A percentile compares a stretch with the other conserved stretches of the same genome.
Conservation (phyloP, 129 eudicot species). For the Scalesia atractyloides region DNA sequence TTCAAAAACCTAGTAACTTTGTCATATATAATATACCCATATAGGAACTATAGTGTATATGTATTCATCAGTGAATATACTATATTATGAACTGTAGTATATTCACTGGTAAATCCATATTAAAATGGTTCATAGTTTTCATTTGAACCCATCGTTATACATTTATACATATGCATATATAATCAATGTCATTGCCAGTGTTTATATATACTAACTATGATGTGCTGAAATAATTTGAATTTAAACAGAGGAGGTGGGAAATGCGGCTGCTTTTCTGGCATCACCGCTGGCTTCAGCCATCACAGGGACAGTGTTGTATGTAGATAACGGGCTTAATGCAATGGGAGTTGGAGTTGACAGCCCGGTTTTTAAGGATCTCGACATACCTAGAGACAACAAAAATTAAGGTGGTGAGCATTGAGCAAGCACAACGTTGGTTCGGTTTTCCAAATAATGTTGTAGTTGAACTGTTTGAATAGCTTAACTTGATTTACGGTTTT, state of each 20-base stretch:
- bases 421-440: slow-evolving; percentile 3
- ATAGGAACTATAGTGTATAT: no score
- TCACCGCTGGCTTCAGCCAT: slow-evolving; percentile 8
- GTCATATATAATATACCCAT: background rate
- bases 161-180: no score
- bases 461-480: background rate
- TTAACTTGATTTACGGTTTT: background rate
- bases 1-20: background rate
- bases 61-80: no score
- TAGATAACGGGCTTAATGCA: slow-evolving; percentile 5
- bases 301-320: slow-evolving; percentile 6
- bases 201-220: background rate
- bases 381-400: slow-evolving; percentile 2
- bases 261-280: slow-evolving; percentile 14
- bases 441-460: slow-evolving; percentile 23
- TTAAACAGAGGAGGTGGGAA: slow-evolving; percentile 16
- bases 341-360: slow-evolving; percentile 25
- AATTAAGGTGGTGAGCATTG: background rate
- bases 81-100: no score
- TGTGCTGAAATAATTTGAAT: slow-evolving; percentile 6
- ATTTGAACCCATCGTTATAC: no score
- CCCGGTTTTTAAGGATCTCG: slow-evolving; percentile 1
- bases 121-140: no score
- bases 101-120: no score
- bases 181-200: background rate